Evolutionary conservation across 2,329 filamentous ascomycete species (phyloP), one percentile per base, ranked within the genome.

Genomic region (Claviceps paspali): DNA sequence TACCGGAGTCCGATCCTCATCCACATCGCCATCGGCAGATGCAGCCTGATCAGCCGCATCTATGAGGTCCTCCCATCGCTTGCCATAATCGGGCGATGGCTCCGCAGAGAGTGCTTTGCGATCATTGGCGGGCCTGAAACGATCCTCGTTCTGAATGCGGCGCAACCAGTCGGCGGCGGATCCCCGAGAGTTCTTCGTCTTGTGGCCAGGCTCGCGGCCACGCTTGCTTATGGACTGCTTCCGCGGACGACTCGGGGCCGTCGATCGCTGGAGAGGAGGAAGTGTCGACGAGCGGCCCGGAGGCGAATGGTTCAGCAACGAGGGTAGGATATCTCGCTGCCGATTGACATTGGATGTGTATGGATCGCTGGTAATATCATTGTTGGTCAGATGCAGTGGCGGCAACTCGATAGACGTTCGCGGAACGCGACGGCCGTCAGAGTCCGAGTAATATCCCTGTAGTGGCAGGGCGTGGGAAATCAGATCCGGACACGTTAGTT

Each of bases 21-120:
- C 85, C 52, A 91, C 72, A 50, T 80, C 88, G 61, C 93, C 87
- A 3, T 85, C 92, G 21, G 87, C 86, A 43, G 85, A 94, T 23
- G 88, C 86, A 38, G 71, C 61, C 38, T 63, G 60, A 42, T 62
- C 60, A 27, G 83, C 88, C 36, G 88, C 88, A 59, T 95, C 87
- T 46, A 96, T 92, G 42, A 96, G 68, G 57, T 96, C 88, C 59
- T 94, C 85, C 91, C 88, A 96, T 50, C 88, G 73, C 62, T 91
- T 93, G 46, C 84, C 86, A 60, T 82, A 82, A 41, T 82, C 79
- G 15, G 74, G 76, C 39, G 79, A 73, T 18, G 87, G 86, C 58
- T 95, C 88, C 29, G 83, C 83, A 12, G 85, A 93, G 47, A 82
- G 73, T 39, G 85, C 83, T 60, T 94, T 93, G 44, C 83, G 73